Conservation (phyloP, 257 asterid genomes). For the Ocimum tenuiflorum region DNA sequence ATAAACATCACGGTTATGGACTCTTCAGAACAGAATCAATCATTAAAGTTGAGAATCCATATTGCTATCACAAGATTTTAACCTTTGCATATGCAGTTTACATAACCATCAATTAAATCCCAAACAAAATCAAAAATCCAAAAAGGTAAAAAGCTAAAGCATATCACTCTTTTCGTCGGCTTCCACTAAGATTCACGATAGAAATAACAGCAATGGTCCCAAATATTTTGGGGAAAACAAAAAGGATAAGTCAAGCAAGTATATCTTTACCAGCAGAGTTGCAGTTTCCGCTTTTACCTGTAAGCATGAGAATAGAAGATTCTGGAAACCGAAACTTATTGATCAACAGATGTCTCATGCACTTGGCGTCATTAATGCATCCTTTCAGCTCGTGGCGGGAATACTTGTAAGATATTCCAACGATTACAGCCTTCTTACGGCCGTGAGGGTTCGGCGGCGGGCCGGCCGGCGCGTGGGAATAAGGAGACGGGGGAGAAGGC, state of each 20-base stretch:
- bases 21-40: neutral
- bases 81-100: neutral
- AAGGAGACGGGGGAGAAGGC: conserved; percentile 55
- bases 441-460: conserved; percentile 78
- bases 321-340: conserved; percentile 81
- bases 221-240: neutral
- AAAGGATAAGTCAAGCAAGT: neutral
- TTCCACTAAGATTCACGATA: neutral
- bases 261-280: neutral
- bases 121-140: neutral
- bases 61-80: neutral
- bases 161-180: conserved; percentile 12
- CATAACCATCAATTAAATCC: conserved; percentile 3
- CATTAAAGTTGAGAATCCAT: too few relatives aligned
- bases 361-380: conserved; percentile 91
- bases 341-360: conserved; percentile 66
- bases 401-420: conserved; percentile 68
- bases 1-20: neutral
- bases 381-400: conserved; percentile 91
- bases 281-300: conserved; percentile 48
- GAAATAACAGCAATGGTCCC: neutral
- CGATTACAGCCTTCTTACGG: conserved; percentile 82
- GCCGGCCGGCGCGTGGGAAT: conserved; percentile 60
- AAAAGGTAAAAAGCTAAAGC: conserved; percentile 1
- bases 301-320: conserved; percentile 79